Evolutionary conservation across 768 basidiomycete genomes (phyloP), one percentile per base, ranked within the genome.

Genomic region (Chalciporus pseudorubinellus): DNA sequence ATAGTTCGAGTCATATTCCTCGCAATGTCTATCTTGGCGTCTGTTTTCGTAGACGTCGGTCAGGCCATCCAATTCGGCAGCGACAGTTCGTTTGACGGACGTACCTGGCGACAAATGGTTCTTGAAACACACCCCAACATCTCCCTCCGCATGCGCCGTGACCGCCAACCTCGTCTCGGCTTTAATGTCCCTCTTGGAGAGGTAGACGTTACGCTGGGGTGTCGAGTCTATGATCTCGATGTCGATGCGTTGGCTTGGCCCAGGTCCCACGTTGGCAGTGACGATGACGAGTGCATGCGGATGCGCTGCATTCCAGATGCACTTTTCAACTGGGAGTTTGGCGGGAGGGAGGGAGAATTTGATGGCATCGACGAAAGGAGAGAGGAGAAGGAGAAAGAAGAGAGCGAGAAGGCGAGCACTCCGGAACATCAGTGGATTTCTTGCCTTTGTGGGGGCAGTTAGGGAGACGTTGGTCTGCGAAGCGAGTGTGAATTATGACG

Each of bases 301-400:
- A 63, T 94, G 89, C 9, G 86, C 95, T 20, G 87, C 76, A 67
- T 99, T 97, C 97, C 97, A 99, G 50, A 98, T 86, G 71, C 95
- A 98, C 71, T 92, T 94, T 57, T 80, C 63, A 22, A 77, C 72
- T 1, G 95, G 94, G 59, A 86, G 81, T 54, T 83, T 82, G 55
- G 78, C 78, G 1, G 93, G 84, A 28, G 72, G 80, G 20, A 97
- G 74, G 33, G 78, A 67, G 70, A 98, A 97, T 72, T 98, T 98
- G 73, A 99, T 89, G 44, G 89, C 91, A 34, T 61, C 54, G 8
- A 71, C 24, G 60, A 65, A 39, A 58, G 51, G 53, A 48, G 64
- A 22, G 26, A 73, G 59, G 29, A 72, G 46, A 53, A 68, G 40
- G 34, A 76, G 47, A 3, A 65, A 34, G 13, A 18, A 39, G 26